Base-by-base conservation (phyloP, 2,329 filamentous ascomycete species). In the Acephala macrosclerotiorum region DNA sequence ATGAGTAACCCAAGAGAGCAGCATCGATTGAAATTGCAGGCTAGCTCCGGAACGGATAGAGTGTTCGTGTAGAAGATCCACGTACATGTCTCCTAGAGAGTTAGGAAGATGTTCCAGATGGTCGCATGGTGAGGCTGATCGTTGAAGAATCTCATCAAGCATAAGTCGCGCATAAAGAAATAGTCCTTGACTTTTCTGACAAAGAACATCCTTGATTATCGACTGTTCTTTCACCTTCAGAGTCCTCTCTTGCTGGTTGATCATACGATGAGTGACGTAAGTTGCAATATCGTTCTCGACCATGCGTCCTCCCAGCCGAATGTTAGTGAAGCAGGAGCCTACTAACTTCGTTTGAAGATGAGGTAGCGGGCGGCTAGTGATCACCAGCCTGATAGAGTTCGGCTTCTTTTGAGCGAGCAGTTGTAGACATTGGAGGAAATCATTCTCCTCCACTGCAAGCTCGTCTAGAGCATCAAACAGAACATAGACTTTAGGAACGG, bases 1-100 rank as follows among this genome's bases (percentile, higher is more conserved):
- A 67, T 83, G 80, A 2, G 79, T 82, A 16, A 81, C 77, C 64
- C 74, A 80, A 47, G 77, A 74, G 3, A 84, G 69, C 22, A 84
- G 75, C 2, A 79, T 65, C 0, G 73, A 60, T 65, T 83, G 81
- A 6, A 79, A 57, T 0, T 77, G 71, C 20, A 58, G 61, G 0
- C 69, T 65, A 0, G 78, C 64, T 3, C 71, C 74, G 0, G 78
- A 79, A 25, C 77, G 72, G 6, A 45, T 7, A 1, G 77, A 71
- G 63, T 81, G 77, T 40, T 81, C 77, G 1, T 63, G 65, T 0
- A 83, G 70, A 33, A 83, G 68, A 25, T 65, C 67, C 12, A 70
- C 73, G 64, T 83, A 83, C 74, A 83, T 78, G 22, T 73, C 71
- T 36, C 78, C 75, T 0, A 83, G 74, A 4, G 40, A 40, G 16